A percentile compares a stretch with the other conserved stretches of the same genome.
phyloP scores from a whole-genome alignment of 345 rosid genomes.

The Eucalyptus guilfoylei region DNA sequence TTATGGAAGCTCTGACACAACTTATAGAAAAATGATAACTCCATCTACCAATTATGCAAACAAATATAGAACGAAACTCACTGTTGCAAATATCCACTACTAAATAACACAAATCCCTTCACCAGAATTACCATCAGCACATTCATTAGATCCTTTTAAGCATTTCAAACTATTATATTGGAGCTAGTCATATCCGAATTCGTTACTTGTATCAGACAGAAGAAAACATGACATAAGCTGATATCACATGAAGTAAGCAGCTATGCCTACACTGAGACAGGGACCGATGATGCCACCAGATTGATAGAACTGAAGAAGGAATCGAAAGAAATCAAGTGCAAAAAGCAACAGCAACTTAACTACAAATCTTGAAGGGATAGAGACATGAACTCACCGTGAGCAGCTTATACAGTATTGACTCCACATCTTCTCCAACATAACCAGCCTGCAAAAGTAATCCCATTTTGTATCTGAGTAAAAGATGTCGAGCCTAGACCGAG shows the following conservation, averaged over 20 bases:
- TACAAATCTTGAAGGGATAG: not conserved
- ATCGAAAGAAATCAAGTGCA: not conserved
- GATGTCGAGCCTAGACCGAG: not conserved
- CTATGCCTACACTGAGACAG: not conserved
- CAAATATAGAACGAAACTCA: not conserved
- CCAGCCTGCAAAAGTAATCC: slow-evolving; percentile 58
- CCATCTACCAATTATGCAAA: not conserved
- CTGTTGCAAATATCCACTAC: not conserved
- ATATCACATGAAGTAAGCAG: not conserved
- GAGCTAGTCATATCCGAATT: not conserved
- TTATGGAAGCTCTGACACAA: not conserved
- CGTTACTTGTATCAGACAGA: not conserved
- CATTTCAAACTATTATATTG: not conserved
- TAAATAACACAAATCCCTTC: not conserved
- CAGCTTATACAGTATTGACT: slow-evolving; percentile 81
- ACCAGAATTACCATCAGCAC: not conserved
- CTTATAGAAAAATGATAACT: not conserved
- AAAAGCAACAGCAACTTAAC: not conserved
- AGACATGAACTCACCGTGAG: slow-evolving; percentile 35
- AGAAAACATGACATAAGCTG: not conserved
- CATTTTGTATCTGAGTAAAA: not conserved
- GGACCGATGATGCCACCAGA: not conserved
- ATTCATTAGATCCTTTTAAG: not conserved
- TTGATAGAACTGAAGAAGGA: not conserved
- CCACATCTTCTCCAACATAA: slow-evolving; percentile 97